These are phyloP conservation scores for Dryas drummondii DNA, from an alignment of 306 rosid species.

Conservation along the genomic window DNA sequence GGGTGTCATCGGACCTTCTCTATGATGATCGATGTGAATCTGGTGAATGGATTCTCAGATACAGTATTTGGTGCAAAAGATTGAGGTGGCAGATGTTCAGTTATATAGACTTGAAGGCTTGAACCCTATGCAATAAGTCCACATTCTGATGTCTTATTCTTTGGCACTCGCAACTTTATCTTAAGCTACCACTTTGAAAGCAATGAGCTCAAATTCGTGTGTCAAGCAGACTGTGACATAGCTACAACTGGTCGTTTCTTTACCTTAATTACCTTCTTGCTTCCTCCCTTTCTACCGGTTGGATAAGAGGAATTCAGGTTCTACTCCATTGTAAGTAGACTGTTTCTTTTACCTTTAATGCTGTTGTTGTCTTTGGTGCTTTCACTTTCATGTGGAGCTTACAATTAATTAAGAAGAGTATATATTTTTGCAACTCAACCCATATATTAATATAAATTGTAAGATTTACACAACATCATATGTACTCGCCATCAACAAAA, in stretches of 20 bases:
- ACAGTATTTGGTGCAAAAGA: neutral
- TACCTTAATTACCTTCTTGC: neutral
- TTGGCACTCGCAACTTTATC: neutral
- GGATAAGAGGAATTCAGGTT: neutral
- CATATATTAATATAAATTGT: no score
- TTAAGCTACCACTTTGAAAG: neutral
- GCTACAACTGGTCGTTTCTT: neutral
- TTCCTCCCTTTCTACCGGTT: neutral
- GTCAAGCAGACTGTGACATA: fast-evolving
- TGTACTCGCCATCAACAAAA: no score
- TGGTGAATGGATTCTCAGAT: neutral
- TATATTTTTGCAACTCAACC: no score
- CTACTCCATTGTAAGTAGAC: no score
- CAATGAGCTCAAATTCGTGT: neutral
- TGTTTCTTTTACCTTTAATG: no score
- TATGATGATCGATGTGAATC: neutral
- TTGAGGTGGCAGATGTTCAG: no score
- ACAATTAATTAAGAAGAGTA: no score
- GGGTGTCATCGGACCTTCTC: no score
- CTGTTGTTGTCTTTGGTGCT: no score
- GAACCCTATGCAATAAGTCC: neutral
- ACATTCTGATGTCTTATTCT: neutral
- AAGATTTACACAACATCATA: no score
- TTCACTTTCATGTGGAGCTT: no score
- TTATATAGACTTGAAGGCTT: no score